Conservation (phyloP, 768 basidiomycete genomes). For the Neoboletus subvelutipes region DNA sequence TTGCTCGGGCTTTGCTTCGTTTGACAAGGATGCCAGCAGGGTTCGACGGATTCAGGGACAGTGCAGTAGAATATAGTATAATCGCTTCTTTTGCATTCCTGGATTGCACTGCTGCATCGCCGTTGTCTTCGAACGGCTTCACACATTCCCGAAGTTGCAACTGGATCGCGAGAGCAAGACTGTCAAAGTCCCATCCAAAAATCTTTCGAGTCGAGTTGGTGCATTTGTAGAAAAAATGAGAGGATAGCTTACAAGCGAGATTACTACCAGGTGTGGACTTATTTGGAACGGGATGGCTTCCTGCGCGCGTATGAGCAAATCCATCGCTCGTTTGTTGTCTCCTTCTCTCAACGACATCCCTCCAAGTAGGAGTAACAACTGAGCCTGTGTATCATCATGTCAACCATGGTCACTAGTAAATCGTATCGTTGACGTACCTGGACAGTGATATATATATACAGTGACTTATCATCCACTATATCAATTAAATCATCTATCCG, state of each 20-base stretch:
- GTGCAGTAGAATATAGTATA: no score
- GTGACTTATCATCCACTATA: not conserved
- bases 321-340: not conserved
- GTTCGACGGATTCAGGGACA: no score
- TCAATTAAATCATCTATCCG: constrained; percentile 6
- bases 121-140: no score
- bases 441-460: not conserved
- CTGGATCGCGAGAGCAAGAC: not conserved
- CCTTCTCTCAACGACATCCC: not conserved
- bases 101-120: no score
- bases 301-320: not conserved
- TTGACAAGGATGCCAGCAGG: no score
- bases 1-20: no score
- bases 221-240: fast-evolving
- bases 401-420: not conserved
- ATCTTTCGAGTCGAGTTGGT: not conserved
- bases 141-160: no score
- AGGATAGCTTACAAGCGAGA: constrained; percentile 6
- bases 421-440: not conserved
- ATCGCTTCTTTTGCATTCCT: no score
- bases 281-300: not conserved
- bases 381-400: not conserved
- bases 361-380: not conserved
- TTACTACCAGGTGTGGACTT: not conserved
- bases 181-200: constrained; percentile 16